Evolutionary conservation across 1,284 basidiomycete genomes (phyloP).

Genomic region (Ganoderma lucidum): DNA sequence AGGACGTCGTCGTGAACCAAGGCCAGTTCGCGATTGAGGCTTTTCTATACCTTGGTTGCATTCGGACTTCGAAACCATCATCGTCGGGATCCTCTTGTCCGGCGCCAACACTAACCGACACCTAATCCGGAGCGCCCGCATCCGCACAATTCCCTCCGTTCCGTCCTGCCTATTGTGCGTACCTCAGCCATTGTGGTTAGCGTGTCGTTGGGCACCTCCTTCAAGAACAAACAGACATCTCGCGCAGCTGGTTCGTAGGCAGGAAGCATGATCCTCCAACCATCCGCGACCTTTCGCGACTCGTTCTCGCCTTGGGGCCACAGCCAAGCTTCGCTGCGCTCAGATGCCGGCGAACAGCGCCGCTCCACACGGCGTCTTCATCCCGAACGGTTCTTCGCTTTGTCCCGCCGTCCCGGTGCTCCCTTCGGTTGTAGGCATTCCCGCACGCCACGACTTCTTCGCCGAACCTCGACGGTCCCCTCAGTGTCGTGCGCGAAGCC

Average conservation of each 20-base stretch:
- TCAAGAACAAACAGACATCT: not conserved
- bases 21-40: conserved; percentile 13
- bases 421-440: not conserved
- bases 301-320: not conserved
- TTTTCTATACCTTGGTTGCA: conserved; percentile 23
- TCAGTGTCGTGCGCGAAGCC: not conserved
- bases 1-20: conserved; percentile 27
- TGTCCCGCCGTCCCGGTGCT: not conserved
- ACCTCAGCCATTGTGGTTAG: conserved; percentile 4
- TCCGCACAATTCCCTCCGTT: not conserved
- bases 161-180: not conserved
- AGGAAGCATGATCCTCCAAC: not conserved
- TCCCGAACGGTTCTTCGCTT: conserved; percentile 12
- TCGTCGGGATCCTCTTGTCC: conserved; percentile 9
- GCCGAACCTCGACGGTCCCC: not conserved
- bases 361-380: conserved; percentile 20
- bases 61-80: conserved; percentile 31
- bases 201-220: not conserved
- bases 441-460: not conserved
- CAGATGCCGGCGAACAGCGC: not conserved
- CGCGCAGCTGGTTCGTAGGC: no score
- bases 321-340: conserved; percentile 2
- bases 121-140: conserved; percentile 8
- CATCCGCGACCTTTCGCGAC: no score
- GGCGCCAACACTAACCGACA: conserved; percentile 9